A percentile compares a stretch with the other conserved stretches of the same genome.
These are phyloP conservation scores for Fomitopsis betulina DNA, from an alignment of 1,284 basidiomycete genomes.

Conservation along the genomic window DNA sequence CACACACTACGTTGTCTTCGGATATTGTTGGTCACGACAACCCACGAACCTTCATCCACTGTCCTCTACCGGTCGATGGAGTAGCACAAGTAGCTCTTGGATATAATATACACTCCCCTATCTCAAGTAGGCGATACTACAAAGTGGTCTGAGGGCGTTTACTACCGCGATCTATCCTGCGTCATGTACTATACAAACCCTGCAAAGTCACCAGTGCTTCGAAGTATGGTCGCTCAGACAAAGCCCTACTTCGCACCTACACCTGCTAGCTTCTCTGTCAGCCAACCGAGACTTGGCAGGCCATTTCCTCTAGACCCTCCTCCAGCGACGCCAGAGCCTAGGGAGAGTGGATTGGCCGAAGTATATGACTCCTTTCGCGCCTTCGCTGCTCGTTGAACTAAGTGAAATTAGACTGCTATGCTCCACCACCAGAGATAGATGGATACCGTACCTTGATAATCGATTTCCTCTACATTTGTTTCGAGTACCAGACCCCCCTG, in stretches of 20 bases:
- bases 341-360: constrained; percentile 71
- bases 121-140: too few species aligned
- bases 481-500: constrained; percentile 98
- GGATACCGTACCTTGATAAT: constrained; percentile 73
- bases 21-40: not conserved
- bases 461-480: constrained; percentile 93
- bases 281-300: constrained; percentile 71
- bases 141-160: too few species aligned
- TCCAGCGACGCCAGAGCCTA: constrained; percentile 47
- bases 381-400: constrained; percentile 65
- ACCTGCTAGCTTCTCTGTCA: constrained; percentile 69
- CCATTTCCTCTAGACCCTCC: constrained; percentile 57
- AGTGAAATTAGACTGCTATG: constrained; percentile 4
- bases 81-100: too few species aligned
- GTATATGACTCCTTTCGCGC: constrained; percentile 71
- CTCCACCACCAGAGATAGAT: constrained; percentile 1
- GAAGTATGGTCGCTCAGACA: too few species aligned
- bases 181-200: not conserved
- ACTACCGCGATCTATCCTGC: too few species aligned
- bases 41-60: too few species aligned
- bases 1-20: not conserved
- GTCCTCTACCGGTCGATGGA: too few species aligned
- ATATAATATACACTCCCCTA: too few species aligned
- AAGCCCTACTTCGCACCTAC: constrained; percentile 43
- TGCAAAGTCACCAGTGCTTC: not conserved